Conservation (phyloP, 164 flowering plant genomes). For the Sedum album region DNA sequence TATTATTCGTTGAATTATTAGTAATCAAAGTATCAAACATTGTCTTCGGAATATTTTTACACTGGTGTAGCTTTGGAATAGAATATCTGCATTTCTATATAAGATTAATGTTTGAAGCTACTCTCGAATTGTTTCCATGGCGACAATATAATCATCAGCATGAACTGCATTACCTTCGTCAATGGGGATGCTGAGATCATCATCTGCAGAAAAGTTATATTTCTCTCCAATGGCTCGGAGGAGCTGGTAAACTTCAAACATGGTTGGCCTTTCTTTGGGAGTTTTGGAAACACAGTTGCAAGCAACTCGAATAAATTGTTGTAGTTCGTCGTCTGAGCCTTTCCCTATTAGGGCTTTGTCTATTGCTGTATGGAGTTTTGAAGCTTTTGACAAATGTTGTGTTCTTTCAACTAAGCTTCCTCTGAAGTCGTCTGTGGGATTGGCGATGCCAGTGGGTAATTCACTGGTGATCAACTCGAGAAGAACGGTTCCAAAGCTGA, state of each 20-base stretch:
- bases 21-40: no score
- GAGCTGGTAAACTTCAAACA: constrained; percentile 66
- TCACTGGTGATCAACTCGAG: constrained; percentile 62
- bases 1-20: no score
- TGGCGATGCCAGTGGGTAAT: constrained; percentile 36
- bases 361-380: constrained; percentile 35
- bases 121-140: constrained; percentile 22
- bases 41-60: no score
- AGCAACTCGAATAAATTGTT: constrained; percentile 52
- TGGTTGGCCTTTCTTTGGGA: constrained; percentile 60
- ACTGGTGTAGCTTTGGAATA: no score
- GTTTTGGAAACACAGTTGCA: constrained; percentile 39
- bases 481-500: constrained; percentile 60
- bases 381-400: constrained; percentile 22
- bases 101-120: no score
- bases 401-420: constrained; percentile 66
- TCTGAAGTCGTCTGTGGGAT: constrained; percentile 49
- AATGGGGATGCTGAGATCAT: constrained; percentile 35
- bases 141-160: constrained; percentile 46
- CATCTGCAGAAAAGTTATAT: constrained; percentile 46
- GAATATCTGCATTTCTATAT: no score
- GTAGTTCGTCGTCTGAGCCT: constrained; percentile 41
- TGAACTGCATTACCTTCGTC: constrained; percentile 24
- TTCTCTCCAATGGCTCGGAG: constrained; percentile 53
- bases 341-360: constrained; percentile 38